A percentile compares a stretch with the other conserved stretches of the same genome.
Conservation (phyloP, 1,139 yeast species). For the Candida buenavistaensis region DNA sequence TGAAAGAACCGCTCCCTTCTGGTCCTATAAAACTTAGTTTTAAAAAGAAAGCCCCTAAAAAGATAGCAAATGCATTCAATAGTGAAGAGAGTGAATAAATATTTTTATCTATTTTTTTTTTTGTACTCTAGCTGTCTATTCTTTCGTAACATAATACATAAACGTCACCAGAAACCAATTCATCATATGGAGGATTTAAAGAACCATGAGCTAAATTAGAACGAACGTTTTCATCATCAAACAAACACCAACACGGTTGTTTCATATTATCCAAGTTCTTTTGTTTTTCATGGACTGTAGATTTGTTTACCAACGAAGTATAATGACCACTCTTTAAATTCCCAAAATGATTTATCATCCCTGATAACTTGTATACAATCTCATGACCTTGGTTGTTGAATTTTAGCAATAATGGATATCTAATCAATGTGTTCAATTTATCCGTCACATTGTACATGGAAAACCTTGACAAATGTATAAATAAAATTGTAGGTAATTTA, state of each 20-base stretch:
- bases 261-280: constrained; percentile 22
- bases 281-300: constrained; percentile 25
- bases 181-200: constrained; percentile 30
- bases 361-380: constrained; percentile 53
- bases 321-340: constrained; percentile 74
- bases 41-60: constrained; percentile 7
- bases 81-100: background rate
- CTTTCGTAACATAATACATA: constrained; percentile 70
- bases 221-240: constrained; percentile 68
- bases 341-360: constrained; percentile 71
- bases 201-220: constrained; percentile 50
- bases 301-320: constrained; percentile 63
- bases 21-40: constrained; percentile 10
- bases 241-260: constrained; percentile 61
- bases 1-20: no score
- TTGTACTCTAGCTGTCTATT: constrained; percentile 4
- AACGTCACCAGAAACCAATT: constrained; percentile 58
- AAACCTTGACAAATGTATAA: constrained; percentile 65
- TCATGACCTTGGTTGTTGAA: constrained; percentile 48
- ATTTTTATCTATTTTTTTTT: background rate
- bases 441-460: constrained; percentile 55
- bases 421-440: constrained; percentile 53
- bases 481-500: constrained; percentile 60
- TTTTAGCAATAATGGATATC: constrained; percentile 50
- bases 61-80: constrained; percentile 3